These are phyloP conservation scores for Tolypocladium guangdongense DNA, from an alignment of 2,329 filamentous ascomycete species.

Conservation along the genomic window DNA sequence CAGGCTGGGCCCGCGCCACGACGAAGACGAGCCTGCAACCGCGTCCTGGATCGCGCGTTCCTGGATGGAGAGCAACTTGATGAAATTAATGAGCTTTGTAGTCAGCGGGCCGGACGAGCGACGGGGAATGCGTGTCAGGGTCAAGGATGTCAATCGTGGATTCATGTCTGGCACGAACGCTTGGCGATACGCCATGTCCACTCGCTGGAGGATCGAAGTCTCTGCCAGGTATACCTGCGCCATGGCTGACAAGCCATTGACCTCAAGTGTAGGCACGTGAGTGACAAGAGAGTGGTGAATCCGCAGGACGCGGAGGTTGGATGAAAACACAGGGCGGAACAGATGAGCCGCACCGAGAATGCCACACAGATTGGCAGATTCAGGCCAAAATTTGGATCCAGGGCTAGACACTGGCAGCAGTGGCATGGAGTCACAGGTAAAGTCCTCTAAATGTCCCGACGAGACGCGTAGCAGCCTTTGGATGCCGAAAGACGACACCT, in stretches of 20 bases:
- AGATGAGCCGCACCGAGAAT: conserved; percentile 33
- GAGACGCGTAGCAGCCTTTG: conserved; percentile 29
- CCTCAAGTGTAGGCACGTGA: conserved; percentile 33
- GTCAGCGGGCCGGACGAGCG: conserved; percentile 40
- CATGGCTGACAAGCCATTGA: conserved; percentile 24
- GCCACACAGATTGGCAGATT: conserved; percentile 25
- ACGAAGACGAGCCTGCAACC: conserved; percentile 6
- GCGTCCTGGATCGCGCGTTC: conserved; percentile 32
- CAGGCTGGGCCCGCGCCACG: conserved; percentile 28
- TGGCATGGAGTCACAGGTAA: conserved; percentile 37
- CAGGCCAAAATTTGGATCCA: conserved; percentile 13
- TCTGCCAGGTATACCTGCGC: conserved; percentile 32
- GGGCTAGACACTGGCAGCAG: conserved; percentile 13
- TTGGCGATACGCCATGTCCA: conserved; percentile 34
- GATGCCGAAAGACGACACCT: conserved; percentile 32
- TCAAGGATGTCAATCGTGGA: conserved; percentile 39
- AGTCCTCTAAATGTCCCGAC: conserved; percentile 36
- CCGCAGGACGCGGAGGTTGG: conserved; percentile 40
- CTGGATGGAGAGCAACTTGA: conserved; percentile 36
- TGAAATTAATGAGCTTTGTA: conserved; percentile 33
- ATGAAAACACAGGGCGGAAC: conserved; percentile 41
- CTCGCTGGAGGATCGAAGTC: conserved; percentile 28
- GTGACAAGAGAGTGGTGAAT: conserved; percentile 53
- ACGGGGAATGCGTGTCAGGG: conserved; percentile 43
- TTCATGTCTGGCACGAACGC: conserved; percentile 45